phyloP scores from a whole-genome alignment of 176 grass and related monocot species.

The Triticum monococcum region DNA sequence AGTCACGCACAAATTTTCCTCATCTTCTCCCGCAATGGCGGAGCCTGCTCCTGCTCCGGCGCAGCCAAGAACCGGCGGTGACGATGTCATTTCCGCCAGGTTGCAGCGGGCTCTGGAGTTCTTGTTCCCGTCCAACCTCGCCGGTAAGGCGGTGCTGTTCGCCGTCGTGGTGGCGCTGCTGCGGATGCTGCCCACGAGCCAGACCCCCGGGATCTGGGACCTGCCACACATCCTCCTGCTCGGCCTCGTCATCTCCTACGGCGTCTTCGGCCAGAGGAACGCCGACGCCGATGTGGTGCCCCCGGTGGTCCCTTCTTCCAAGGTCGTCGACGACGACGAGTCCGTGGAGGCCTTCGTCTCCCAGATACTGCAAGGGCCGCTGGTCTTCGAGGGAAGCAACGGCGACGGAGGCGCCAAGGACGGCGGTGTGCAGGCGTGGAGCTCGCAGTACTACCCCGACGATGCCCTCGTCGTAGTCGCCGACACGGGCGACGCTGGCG shows the following conservation, averaged over 20 bases:
- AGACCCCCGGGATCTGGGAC: conserved; percentile 65
- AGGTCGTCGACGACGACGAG: conserved; percentile 32
- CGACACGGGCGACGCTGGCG: background rate
- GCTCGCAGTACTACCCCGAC: conserved; percentile 46
- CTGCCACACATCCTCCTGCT: conserved; percentile 71
- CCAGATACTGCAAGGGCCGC: conserved; percentile 53
- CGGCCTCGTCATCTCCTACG: conserved; percentile 73
- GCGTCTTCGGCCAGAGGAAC: conserved; percentile 70
- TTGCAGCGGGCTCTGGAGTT: conserved; percentile 32
- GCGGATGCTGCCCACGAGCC: conserved; percentile 43
- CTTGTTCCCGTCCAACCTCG: conserved; percentile 52
- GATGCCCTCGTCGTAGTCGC: conserved; percentile 53
- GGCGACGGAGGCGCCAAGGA: background rate
- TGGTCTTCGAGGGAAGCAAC: conserved; percentile 25
- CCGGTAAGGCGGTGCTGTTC: conserved; percentile 54
- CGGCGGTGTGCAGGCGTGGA: conserved; percentile 51
- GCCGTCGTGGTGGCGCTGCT: conserved; percentile 61
- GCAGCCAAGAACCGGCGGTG: background rate
- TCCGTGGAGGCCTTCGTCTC: conserved; percentile 48
- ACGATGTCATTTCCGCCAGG: background rate
- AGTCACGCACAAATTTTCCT: background rate
- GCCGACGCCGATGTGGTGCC: conserved; percentile 26
- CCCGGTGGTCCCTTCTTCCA: background rate
- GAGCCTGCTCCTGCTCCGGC: background rate
- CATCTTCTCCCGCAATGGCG: conserved; percentile 28